Evolutionary conservation across 345 rosid genomes (phyloP), one percentile per base, ranked within the genome.

Genomic region (Gossypium stocksii): DNA sequence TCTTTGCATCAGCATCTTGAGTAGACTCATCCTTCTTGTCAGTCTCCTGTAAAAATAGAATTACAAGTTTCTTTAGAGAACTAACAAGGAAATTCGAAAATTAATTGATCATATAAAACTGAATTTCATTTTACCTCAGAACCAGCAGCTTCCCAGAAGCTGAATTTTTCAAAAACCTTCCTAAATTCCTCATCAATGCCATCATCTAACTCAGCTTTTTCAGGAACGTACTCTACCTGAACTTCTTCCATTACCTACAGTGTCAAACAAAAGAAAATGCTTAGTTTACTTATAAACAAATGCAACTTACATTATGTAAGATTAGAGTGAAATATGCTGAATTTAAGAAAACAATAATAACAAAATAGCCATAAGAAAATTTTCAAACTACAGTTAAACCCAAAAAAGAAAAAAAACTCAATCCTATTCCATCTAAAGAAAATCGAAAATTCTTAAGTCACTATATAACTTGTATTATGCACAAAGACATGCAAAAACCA

Each of bases 181-280:
- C 83, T 89, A 80, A 89, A 89, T 52, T 95, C 99, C 51, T 96
- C 97, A 75, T 86, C 86, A 68, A 96, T 74, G 2, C 89, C 92
- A 77, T 87, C 99, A 17, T 85, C 97, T 71, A 96, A 80, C 81
- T 89, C 97, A 4, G 93, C 86, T 77, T 89, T 86, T 70, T 96
- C 99, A 0, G 97, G 97, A 14, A 93, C 89, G 82, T 96, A 96
- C 84, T 96, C 99, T 52, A 96, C 77, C 54, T 81, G 87, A 66
- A 96, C 87, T 77, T 91, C 83, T 79, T 91, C 97, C 58, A 70
- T 43, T 9, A 70, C 80, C 99, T 93, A 85, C n/a, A 27, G 71
- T 14, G 38, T 49, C 17, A 63, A 20, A 52, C 23, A 13, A 74
- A 51, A 27, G 7, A 61, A 38, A 74, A 9, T 12, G 12, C 63